These are phyloP conservation scores for Eragrostis tef DNA, from an alignment of 202 grass and related monocot genomes.

Conservation along the genomic window DNA sequence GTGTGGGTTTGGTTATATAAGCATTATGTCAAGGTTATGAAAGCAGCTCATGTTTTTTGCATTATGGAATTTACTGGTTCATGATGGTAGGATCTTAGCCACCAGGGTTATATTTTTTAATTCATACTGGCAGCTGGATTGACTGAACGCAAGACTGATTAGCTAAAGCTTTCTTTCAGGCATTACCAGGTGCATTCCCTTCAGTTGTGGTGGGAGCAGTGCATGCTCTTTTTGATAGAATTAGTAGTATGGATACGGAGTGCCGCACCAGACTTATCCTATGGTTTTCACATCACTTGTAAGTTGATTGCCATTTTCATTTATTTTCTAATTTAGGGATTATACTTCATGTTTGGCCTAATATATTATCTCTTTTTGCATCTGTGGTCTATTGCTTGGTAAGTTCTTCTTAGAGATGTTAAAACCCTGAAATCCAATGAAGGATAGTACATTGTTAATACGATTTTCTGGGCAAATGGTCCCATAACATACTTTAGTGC, in stretches of 20 bases:
- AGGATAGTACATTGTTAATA: neutral
- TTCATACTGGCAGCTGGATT: neutral
- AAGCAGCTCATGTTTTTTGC: neutral
- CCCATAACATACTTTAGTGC: neutral
- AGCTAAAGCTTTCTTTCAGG: constrained; percentile 62
- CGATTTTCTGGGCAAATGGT: neutral
- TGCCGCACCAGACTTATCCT: constrained; percentile 94
- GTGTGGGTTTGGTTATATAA: neutral
- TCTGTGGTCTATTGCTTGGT: constrained; percentile 31
- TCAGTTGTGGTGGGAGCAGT: constrained; percentile 95
- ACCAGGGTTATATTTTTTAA: neutral
- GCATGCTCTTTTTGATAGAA: constrained; percentile 96
- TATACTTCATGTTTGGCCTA: constrained; percentile 14
- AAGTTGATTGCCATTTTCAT: constrained; percentile 51
- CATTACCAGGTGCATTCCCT: constrained; percentile 95
- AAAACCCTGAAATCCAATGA: neutral
- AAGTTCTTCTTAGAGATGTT: constrained; percentile 35
- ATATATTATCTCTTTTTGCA: constrained; percentile 1
- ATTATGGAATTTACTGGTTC: neutral
- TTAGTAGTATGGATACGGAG: constrained; percentile 91
- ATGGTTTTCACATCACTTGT: constrained; percentile 99
- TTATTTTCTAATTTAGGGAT: constrained; percentile 15
- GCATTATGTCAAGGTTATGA: neutral
- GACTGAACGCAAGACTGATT: constrained; percentile 13
- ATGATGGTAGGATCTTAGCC: neutral